Base-by-base conservation (phyloP, 441 rosid species). In the Adansonia gregorii region DNA sequence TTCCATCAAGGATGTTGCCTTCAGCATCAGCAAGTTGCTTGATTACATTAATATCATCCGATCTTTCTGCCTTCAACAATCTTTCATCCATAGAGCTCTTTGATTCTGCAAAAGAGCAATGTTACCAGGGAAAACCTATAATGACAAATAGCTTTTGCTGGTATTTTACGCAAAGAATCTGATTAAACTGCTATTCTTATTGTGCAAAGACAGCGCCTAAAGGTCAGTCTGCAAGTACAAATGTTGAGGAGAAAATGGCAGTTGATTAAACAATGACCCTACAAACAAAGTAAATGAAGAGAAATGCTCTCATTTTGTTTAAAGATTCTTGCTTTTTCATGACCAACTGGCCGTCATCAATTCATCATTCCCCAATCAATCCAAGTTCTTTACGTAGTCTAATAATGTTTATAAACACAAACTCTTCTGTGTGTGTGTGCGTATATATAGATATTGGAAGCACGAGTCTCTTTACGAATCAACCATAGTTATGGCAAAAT, bases 41-140 rank as follows among this genome's bases (percentile, higher is more conserved):
- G 66, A 72, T 59, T 31, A 20, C 17, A 41, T 54, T 2, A 5
- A 35, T 14, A 6, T 72, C 24, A n/a, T 73, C 76, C 1, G 22
- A 10, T 27, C 77, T 78, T 6, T 60, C 51, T 20, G 72, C 77
- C 66, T 65, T 64, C n/a, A 78, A 22, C 20, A 78, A 24, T 41
- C 24, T 14, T n/a, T 39, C 67, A 72, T 72, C 72, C 72, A 78
- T 70, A 2, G 1, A 5, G 6, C 56, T 51, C 56, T 51, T 51
- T 51, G 17, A 51, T 45, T 19, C 43, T n/a, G 22, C 11, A 19
- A 56, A 17, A 56, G 14, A 61, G 1, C 4, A n/a, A 61, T 61
- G 41, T 61, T 61, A 24, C 2, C 11, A n/a, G 72, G 54, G 35
- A 45, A 67, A n/a, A 19, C 6, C 17, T 61, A 7, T 6, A 31